A percentile compares a stretch with the other conserved stretches of the same genome.
Evolutionary conservation across 495 filamentous ascomycete species (phyloP).

Genomic region (Lepraria neglecta): DNA sequence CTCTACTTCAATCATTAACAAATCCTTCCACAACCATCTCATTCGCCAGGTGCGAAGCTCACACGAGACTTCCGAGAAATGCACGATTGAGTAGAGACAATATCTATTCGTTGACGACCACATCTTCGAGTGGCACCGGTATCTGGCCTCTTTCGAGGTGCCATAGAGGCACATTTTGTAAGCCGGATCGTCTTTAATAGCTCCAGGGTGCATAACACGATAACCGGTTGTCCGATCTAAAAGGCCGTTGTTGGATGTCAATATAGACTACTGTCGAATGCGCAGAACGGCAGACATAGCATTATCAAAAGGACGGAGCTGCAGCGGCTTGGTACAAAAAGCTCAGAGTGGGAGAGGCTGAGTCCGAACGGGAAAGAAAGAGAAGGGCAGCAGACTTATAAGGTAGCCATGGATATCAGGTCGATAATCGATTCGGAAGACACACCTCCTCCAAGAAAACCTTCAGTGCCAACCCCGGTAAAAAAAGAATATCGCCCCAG

Average conservation of each 20-base stretch:
- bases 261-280: neutral
- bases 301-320: neutral
- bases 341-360: neutral
- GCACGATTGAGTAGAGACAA: neutral
- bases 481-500: conserved; percentile 31
- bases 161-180: neutral
- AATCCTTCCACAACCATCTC: neutral
- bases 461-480: conserved; percentile 30
- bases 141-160: too few species aligned
- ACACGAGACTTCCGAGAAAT: conserved; percentile 12
- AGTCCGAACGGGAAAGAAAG: neutral
- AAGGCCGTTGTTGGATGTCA: neutral
- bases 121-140: neutral
- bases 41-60: neutral
- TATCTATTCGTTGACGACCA: neutral
- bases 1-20: neutral
- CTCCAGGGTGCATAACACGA: neutral
- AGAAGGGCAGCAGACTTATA: conserved; percentile 1
- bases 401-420: conserved; percentile 45
- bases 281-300: neutral
- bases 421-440: conserved; percentile 49
- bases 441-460: conserved; percentile 28
- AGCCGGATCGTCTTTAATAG: neutral
- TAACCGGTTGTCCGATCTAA: neutral
- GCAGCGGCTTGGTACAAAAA: neutral